Evolutionary conservation across 352 stramenopile genomes (phyloP).

Genomic region (Globisporangium yorkense): DNA sequence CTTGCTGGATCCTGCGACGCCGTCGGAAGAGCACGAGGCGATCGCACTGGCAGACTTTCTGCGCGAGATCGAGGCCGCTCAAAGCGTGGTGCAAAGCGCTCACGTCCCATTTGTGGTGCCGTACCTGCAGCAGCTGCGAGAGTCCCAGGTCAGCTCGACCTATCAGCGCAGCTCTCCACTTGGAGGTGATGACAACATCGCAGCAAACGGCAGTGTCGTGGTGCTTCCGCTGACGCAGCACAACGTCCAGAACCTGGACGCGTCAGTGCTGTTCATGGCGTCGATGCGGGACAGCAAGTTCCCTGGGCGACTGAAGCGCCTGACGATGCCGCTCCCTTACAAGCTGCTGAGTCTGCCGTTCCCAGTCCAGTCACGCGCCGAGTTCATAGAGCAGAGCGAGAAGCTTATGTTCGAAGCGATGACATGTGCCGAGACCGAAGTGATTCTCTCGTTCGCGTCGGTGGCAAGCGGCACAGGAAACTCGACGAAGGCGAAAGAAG

Average conservation of each 20-base stretch:
- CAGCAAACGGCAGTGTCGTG: conserved; percentile 17
- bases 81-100: conserved; percentile 47
- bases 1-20: conserved; percentile 42
- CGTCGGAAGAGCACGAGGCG: conserved; percentile 45
- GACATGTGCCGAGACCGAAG: conserved; percentile 15
- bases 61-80: conserved; percentile 46
- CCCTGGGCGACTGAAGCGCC: conserved; percentile 60
- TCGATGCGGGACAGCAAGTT: conserved; percentile 79
- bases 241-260: conserved; percentile 29
- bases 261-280: conserved; percentile 42
- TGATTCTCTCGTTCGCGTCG: conserved; percentile 52
- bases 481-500: conserved; percentile 6
- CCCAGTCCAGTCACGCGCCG: conserved; percentile 47
- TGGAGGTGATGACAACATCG: not conserved
- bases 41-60: conserved; percentile 65
- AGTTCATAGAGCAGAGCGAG: conserved; percentile 45
- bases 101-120: conserved; percentile 66
- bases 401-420: conserved; percentile 43
- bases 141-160: conserved; percentile 18
- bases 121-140: conserved; percentile 59
- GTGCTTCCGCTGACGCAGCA: conserved; percentile 47
- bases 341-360: conserved; percentile 42
- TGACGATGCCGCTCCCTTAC: conserved; percentile 55
- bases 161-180: not conserved
- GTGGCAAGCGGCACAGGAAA: conserved; percentile 12